A percentile compares a stretch with the other conserved stretches of the same genome.
phyloP scores from a whole-genome alignment of 176 grass and related monocot genomes.

The Rhynchospora tenuis region DNA sequence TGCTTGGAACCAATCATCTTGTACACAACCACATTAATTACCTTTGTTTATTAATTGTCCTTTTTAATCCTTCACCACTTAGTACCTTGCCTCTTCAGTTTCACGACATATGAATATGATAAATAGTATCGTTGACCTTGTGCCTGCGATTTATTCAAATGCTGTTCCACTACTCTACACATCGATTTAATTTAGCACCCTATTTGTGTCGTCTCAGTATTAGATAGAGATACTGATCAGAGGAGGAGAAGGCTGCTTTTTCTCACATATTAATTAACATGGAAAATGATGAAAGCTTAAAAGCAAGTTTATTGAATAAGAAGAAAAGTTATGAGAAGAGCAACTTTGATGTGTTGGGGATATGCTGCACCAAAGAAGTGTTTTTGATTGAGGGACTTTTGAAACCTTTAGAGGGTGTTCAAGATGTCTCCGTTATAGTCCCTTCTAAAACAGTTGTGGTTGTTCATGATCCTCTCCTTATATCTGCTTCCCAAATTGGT shows the following conservation, averaged over 20 bases:
- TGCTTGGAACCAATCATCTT: too few relatives aligned
- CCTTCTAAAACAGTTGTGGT: conserved; percentile 64
- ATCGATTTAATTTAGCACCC: not conserved
- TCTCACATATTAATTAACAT: too few relatives aligned
- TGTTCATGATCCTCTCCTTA: conserved; percentile 41
- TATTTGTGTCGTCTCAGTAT: not conserved
- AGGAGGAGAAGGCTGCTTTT: too few relatives aligned
- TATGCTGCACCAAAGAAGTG: conserved; percentile 69
- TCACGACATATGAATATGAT: not conserved
- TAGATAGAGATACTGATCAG: not conserved
- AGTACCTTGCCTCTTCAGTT: not conserved
- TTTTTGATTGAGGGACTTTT: conserved; percentile 51
- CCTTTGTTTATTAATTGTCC: too few relatives aligned
- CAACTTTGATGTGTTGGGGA: conserved; percentile 68
- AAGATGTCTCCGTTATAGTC: conserved; percentile 44
- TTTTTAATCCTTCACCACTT: too few relatives aligned
- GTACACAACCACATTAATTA: too few relatives aligned
- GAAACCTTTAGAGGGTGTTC: conserved; percentile 38
- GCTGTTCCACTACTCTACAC: not conserved
- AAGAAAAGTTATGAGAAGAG: conserved; percentile 38
- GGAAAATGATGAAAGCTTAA: not conserved
- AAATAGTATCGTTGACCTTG: not conserved
- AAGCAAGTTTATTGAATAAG: not conserved
- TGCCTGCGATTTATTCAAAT: not conserved
- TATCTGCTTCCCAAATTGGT: conserved; percentile 51